Evolutionary conservation across 2,329 filamentous ascomycete genomes (phyloP).

Genomic region (Nemania serpens): DNA sequence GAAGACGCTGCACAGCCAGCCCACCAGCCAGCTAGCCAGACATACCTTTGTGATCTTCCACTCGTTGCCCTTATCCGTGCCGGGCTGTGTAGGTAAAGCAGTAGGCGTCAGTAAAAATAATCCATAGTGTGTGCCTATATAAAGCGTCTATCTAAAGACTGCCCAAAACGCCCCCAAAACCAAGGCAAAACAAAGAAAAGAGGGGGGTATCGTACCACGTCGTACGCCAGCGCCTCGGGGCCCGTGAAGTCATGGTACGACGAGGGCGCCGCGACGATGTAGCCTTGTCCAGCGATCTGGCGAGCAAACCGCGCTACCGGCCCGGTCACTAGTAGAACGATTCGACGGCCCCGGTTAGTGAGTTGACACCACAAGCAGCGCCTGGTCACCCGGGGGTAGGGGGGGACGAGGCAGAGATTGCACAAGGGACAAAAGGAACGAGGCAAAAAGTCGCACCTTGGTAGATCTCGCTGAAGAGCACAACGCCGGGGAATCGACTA

Average conservation of each 20-base stretch:
- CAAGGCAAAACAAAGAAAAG: background rate
- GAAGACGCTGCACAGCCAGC: constrained; percentile 14
- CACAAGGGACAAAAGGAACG: background rate
- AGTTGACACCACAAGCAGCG: background rate
- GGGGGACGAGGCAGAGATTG: background rate
- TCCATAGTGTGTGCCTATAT: no score
- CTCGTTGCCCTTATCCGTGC: constrained; percentile 84
- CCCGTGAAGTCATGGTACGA: constrained; percentile 94
- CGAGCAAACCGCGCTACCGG: constrained; percentile 87
- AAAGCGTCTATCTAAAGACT: no score
- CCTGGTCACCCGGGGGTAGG: background rate
- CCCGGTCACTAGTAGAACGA: constrained; percentile 71
- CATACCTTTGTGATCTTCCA: constrained; percentile 80
- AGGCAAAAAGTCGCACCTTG: constrained; percentile 64
- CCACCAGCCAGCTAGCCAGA: constrained; percentile 4
- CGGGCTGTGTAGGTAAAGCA: constrained; percentile 50
- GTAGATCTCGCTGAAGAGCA: constrained; percentile 93
- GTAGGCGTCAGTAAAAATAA: no score
- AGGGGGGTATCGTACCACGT: constrained; percentile 52
- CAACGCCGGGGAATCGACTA: constrained; percentile 79
- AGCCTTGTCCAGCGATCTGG: constrained; percentile 90
- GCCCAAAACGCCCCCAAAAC: no score
- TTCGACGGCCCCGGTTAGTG: constrained; percentile 9
- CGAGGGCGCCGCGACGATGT: constrained; percentile 88
- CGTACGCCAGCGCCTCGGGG: constrained; percentile 81